Conservation (phyloP, 148 eudicot genomes). For the Fallopia convolvulus region DNA sequence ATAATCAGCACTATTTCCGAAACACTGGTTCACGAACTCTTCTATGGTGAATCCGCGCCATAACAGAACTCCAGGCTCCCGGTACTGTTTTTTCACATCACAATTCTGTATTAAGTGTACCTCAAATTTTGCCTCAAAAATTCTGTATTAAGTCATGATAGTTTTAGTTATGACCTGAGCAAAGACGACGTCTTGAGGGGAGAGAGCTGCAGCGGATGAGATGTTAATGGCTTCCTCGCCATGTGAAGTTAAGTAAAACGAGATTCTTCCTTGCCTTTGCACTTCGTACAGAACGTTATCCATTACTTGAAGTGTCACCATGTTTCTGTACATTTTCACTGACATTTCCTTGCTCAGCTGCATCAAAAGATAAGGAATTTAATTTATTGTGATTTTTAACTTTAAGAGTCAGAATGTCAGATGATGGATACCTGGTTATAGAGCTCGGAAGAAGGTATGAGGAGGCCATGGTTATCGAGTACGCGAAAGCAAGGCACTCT, state of each 20-base stretch:
- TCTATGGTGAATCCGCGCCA: constrained; percentile 92
- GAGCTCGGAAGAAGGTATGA: background rate
- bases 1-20: constrained; percentile 67
- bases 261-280: constrained; percentile 92
- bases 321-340: constrained; percentile 55
- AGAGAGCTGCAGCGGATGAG: constrained; percentile 86
- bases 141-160: too few relatives aligned
- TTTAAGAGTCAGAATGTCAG: too few relatives aligned
- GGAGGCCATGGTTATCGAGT: constrained; percentile 51
- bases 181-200: constrained; percentile 51
- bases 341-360: constrained; percentile 62
- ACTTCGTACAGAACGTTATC: constrained; percentile 74
- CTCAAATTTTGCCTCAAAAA: too few relatives aligned
- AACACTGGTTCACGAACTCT: constrained; percentile 76
- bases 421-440: constrained; percentile 29
- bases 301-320: constrained; percentile 90
- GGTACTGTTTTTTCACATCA: constrained; percentile 39
- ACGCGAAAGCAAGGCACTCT: constrained; percentile 73
- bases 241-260: constrained; percentile 62
- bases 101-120: background rate
- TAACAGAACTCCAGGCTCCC: constrained; percentile 73
- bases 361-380: background rate
- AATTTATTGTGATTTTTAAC: too few relatives aligned
- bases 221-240: constrained; percentile 91
- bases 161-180: constrained; percentile 47